Evolutionary conservation across 2,329 filamentous ascomycete species (phyloP).

Genomic region (Pleochaeta shiraiana): DNA sequence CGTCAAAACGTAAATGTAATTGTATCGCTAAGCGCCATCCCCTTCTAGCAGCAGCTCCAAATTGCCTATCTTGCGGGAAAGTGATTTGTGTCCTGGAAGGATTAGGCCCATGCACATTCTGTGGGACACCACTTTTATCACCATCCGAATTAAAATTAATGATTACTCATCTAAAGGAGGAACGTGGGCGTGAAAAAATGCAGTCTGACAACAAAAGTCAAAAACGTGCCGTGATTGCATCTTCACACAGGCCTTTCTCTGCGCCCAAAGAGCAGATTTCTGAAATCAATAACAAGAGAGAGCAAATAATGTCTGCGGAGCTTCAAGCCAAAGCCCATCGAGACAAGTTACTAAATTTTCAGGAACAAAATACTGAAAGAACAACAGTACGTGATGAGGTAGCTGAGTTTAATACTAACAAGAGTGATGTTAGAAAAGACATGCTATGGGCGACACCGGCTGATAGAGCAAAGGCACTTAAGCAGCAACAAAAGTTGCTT

Average conservation of each 20-base stretch:
- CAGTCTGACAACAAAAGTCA: constrained; percentile 53
- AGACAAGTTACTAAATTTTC: constrained; percentile 42
- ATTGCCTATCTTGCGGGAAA: constrained; percentile 82
- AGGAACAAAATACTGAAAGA: constrained; percentile 45
- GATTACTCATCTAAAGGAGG: constrained; percentile 61
- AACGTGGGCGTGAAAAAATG: constrained; percentile 75
- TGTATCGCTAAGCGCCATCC: constrained; percentile 80
- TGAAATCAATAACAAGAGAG: background rate
- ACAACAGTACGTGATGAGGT: constrained; percentile 51
- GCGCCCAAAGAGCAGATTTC: constrained; percentile 19
- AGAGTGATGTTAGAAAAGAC: constrained; percentile 26
- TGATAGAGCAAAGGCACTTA: constrained; percentile 44
- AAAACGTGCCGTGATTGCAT: constrained; percentile 40
- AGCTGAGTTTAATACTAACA: constrained; percentile 37
- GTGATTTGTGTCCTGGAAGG: constrained; percentile 91
- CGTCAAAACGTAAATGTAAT: constrained; percentile 46
- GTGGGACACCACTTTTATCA: constrained; percentile 50
- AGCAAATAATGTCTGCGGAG: constrained; percentile 14
- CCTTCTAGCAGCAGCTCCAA: constrained; percentile 74
- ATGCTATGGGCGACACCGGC: constrained; percentile 48
- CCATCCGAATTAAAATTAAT: constrained; percentile 60
- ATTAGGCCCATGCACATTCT: constrained; percentile 84
- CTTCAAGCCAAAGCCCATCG: constrained; percentile 39
- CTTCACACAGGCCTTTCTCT: constrained; percentile 36
- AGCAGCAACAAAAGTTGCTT: constrained; percentile 45